Base-by-base conservation (phyloP, 805 yeast genomes). In the Teunomyces stri region DNA sequence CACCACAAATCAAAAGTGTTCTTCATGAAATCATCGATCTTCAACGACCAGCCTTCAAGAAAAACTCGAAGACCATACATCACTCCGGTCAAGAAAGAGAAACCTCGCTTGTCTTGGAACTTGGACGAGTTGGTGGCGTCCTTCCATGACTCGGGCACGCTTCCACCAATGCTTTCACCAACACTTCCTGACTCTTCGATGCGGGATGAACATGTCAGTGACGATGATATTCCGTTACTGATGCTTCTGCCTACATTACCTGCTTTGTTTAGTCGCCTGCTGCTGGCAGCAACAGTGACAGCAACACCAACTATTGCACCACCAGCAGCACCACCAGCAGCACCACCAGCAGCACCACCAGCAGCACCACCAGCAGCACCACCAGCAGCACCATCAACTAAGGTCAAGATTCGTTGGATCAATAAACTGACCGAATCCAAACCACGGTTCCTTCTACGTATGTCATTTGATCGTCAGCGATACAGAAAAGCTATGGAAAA, bases 131-230 rank as follows among this genome's bases (percentile, higher is more conserved):
- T 72, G 61, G 47, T 71, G 27, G 20, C 55, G 29, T 57, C 66
- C 22, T 72, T 70, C 52, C 58, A 62, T 11, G 66, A 68, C 4
- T 51, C 55, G 5, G 71, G 72, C 2, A 27, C 43, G 2, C 59
- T 72, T 37, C 77, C 77, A 5, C 66, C 70, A 0, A 65, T 64
- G 5, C 57, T 72, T 21, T 69, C 75, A 5, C 77, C 77, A 1
- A 65, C 71, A 1, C 50, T 72, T 5, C 77, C 76, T 2, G 59
- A 40, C 22, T 27, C 21, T 12, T 27, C 21, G 18, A 25, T 12
- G 33, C 33, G 33, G 6, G 25, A 22, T 13, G 30, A 25, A n/a
- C 21, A 29, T 13, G 36, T 30, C 38, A 34, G 58, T 31, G 54
- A 58, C n/a, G 69, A 66, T 42, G 51, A 59, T 40, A 42, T 64